Base-by-base conservation (phyloP, 495 filamentous ascomycete species). In the Penicillium turbatum region DNA sequence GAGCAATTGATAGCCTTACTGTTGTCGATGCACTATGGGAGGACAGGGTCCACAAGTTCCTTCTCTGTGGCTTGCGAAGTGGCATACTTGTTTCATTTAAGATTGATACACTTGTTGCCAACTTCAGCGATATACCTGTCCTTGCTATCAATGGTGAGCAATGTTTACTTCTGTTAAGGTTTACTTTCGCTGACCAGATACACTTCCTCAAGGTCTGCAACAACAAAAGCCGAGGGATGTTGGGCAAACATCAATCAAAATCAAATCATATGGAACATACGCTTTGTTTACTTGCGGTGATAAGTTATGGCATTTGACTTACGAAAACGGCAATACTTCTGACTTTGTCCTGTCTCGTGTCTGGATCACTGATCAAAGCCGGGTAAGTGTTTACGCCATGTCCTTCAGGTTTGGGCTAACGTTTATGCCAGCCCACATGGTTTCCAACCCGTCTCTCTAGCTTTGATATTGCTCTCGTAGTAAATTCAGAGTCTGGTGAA, bases 281-380 rank as follows among this genome's bases (percentile, higher is more conserved):
- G 67, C 66, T 3, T 46, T 75, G 27, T 55, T 71, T 35, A 72
- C 68, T 19, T 77, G 74, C 49, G 71, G 67, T 12, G 58, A 69
- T 45, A 69, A 70, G 15, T 66, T 77, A 41, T 77, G 74, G 74
- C 66, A 64, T 35, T 57, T 69, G 11, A 67, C 67, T 17, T 67
- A 65, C 43, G 47, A 44, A 2, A 61, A 64, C 13, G 51, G 51
- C 16, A 57, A 58, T 29, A 35, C 43, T 9, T 54, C 54, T 24
- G 63, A 66, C 7, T 76, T 60, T 48, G 51, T 55, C 15, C 51
- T 74, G 9, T 57, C 67, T 40, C 57, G 66, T 35, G 58, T 77
- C 32, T 77, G 72, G 70, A 68, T 77, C 26, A 76, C 74, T 1
- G 72, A 77, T 40, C 72, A 74, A 45, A 73, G 65, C 38, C 70